Base-by-base conservation (phyloP, 176 grass and related monocot species). In the Ampelocalamus luodianensis region DNA sequence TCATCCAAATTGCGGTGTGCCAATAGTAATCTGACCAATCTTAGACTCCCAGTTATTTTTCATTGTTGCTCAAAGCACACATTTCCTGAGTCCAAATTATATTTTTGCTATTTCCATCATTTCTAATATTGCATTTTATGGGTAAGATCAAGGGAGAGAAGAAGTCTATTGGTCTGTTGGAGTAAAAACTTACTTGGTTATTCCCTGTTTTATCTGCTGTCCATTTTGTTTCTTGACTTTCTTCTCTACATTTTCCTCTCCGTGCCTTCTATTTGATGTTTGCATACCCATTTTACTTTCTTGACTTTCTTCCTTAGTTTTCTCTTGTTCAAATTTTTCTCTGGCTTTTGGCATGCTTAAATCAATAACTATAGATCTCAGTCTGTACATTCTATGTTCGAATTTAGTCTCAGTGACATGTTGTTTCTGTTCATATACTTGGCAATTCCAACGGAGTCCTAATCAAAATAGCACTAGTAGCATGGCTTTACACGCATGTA, bases 221-320 rank as follows among this genome's bases (percentile, higher is more conserved):
- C 23, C 32, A 4, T 53, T 68, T 26, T 42, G 9, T 16, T 76
- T 40, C 18, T 59, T 0, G 1, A 17, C 1, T 24, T n/a, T 36
- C 51, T 39, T 2, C 71, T 16, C 40, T 64, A 24, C 10, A 18
- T 40, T 43, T 20, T 20, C 3, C 1, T 50, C 0, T 73, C 32
- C 44, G 8, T 72, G 23, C 6, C 6, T 65, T 72, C 24, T 71
- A 3, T 71, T 43, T 49, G 13, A 24, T 72, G n/a, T 62, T 10
- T 71, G n/a, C 68, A 26, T 71, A 71, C 43, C 68, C 45, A 77
- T 42, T 77, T 78, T 62, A 62, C 1, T 44, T 62, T 59, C 40
- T 43, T 11, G 37, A 43, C 6, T 9, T 48, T 62, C 23, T 13
- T 48, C 45, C 43, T 14, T 14, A 14, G 10, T 36, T 13, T 53